Evolutionary conservation across 495 filamentous ascomycete genomes (phyloP).

Genomic region (Aspergillus carlsbadensis): DNA sequence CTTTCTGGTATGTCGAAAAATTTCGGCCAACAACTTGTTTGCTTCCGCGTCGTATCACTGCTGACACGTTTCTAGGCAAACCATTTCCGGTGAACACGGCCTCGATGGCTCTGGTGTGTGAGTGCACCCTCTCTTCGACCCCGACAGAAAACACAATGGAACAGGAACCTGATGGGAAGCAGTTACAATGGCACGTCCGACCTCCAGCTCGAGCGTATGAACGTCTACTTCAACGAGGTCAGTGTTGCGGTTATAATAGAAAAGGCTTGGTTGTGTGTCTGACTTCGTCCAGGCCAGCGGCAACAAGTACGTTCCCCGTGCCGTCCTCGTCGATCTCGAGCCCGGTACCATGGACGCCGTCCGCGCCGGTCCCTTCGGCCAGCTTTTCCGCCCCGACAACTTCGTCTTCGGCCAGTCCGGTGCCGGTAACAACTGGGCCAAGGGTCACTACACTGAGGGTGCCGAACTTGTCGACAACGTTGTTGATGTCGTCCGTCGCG

Average conservation of each 20-base stretch:
- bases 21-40: slow-evolving; percentile 10
- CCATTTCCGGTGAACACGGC: slow-evolving; percentile 97
- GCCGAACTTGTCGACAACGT: slow-evolving; percentile 98
- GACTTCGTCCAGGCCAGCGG: slow-evolving; percentile 66
- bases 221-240: slow-evolving; percentile 99
- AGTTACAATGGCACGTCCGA: slow-evolving; percentile 98
- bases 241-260: slow-evolving; percentile 17
- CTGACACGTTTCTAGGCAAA: slow-evolving; percentile 66
- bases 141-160: slow-evolving; percentile 13
- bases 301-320: slow-evolving; percentile 99
- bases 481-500: slow-evolving; percentile 96
- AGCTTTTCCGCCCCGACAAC: slow-evolving; percentile 99
- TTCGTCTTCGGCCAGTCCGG: slow-evolving; percentile 99
- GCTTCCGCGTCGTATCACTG: not conserved
- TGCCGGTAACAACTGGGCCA: slow-evolving; percentile 99
- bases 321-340: slow-evolving; percentile 98
- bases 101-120: slow-evolving; percentile 94
- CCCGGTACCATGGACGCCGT: slow-evolving; percentile 98
- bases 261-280: slow-evolving; percentile 2
- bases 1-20: slow-evolving; percentile 77
- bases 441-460: slow-evolving; percentile 99
- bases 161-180: slow-evolving; percentile 29
- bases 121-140: slow-evolving; percentile 36
- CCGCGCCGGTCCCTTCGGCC: slow-evolving; percentile 96
- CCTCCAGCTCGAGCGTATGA: slow-evolving; percentile 99